phyloP scores from a whole-genome alignment of 306 rosid species.

The Chamaecrista fasciculata region DNA sequence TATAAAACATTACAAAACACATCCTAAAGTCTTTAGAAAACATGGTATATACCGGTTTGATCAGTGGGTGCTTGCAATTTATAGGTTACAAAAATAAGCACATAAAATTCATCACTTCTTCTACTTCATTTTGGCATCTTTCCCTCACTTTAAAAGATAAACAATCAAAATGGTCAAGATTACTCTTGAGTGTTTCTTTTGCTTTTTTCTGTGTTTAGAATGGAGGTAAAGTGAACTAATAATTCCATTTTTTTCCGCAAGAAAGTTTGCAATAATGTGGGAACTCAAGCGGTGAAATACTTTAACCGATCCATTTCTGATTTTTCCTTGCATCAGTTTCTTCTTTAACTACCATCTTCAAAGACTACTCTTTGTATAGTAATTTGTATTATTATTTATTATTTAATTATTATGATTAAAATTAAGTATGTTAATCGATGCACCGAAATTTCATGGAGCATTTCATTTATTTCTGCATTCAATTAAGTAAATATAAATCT shows the following conservation, averaged over 20 bases:
- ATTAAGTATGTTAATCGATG: constrained; percentile 24
- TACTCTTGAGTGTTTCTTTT: too few relatives aligned
- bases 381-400: constrained; percentile 17
- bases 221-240: too few relatives aligned
- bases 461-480: constrained; percentile 26
- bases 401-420: constrained; percentile 22
- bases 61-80: constrained; percentile 25
- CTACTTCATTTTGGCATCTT: constrained; percentile 40
- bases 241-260: constrained; percentile 47
- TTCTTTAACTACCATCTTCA: constrained; percentile 1
- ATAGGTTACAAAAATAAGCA: too few relatives aligned
- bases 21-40: too few relatives aligned
- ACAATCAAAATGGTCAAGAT: constrained; percentile 64
- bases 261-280: too few relatives aligned
- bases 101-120: constrained; percentile 21
- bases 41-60: too few relatives aligned
- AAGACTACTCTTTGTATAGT: constrained; percentile 4
- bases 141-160: constrained; percentile 34
- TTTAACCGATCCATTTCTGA: too few relatives aligned
- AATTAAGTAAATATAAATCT: constrained; percentile 23
- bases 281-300: too few relatives aligned
- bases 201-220: too few relatives aligned
- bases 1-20: too few relatives aligned
- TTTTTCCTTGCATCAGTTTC: constrained; percentile 4
- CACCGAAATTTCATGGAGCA: constrained; percentile 15